A percentile compares a stretch with the other conserved stretches of the same genome.
These are phyloP conservation scores for Colletotrichum abscissum DNA, from an alignment of 2,329 filamentous ascomycete genomes.

Conservation along the genomic window DNA sequence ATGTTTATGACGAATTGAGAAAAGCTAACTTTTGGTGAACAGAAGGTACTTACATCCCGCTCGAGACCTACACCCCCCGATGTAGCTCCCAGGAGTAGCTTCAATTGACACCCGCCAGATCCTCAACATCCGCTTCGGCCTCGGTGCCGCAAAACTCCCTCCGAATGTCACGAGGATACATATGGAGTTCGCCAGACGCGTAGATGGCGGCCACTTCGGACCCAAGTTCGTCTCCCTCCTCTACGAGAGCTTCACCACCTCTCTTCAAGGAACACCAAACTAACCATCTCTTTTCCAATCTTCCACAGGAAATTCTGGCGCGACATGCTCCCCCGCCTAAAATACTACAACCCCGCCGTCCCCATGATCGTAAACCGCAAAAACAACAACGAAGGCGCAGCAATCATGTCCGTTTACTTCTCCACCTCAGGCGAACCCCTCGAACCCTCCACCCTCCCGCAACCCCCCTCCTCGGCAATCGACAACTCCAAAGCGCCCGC, in stretches of 20 bases:
- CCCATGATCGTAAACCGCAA: conserved; percentile 85
- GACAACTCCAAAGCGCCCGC: conserved; percentile 61
- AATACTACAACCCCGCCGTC: conserved; percentile 91
- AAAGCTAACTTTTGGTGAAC: conserved; percentile 26
- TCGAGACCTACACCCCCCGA: background rate
- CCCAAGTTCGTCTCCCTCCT: conserved; percentile 66
- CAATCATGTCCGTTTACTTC: conserved; percentile 75
- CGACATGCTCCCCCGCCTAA: conserved; percentile 83
- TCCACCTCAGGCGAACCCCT: conserved; percentile 48
- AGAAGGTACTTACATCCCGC: conserved; percentile 34
- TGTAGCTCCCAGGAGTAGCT: background rate
- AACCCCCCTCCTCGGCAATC: conserved; percentile 59
- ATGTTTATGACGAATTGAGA: background rate
- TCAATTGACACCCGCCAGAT: conserved; percentile 63
- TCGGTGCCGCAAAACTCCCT: conserved; percentile 85
- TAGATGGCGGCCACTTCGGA: conserved; percentile 77
- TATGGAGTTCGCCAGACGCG: conserved; percentile 74
- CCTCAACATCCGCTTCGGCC: conserved; percentile 80
- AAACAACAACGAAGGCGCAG: conserved; percentile 63
- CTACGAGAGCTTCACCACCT: conserved; percentile 35
- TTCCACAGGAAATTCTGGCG: conserved; percentile 85
- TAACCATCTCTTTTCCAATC: background rate
- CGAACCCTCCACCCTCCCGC: conserved; percentile 46
- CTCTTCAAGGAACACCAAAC: conserved; percentile 44
- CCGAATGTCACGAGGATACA: conserved; percentile 80